Conservation (phyloP, 2,329 filamentous ascomycete genomes). For the Trichoderma asperellum region DNA sequence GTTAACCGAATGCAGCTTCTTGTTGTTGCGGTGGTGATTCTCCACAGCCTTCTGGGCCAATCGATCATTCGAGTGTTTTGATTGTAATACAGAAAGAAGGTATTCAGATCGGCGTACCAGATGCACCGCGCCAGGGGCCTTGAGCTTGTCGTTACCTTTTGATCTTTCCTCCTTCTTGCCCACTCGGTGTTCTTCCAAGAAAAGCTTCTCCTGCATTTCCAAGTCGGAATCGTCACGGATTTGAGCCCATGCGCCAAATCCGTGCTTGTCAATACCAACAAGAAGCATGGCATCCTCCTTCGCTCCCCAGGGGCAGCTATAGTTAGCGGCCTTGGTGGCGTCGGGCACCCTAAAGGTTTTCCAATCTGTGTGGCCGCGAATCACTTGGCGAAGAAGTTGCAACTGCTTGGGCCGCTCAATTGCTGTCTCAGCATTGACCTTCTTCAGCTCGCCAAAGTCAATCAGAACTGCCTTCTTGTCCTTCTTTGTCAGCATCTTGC, state of each 20-base stretch:
- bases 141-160: slow-evolving; percentile 76
- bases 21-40: slow-evolving; percentile 94
- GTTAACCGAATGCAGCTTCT: slow-evolving; percentile 66
- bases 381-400: slow-evolving; percentile 76
- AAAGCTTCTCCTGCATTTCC: slow-evolving; percentile 86
- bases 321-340: slow-evolving; percentile 88
- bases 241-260: slow-evolving; percentile 92
- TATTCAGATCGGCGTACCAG: slow-evolving; percentile 95
- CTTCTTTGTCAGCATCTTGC: slow-evolving; percentile 89
- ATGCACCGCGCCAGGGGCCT: slow-evolving; percentile 96
- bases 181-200: slow-evolving; percentile 95
- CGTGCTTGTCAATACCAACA: slow-evolving; percentile 88
- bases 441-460: slow-evolving; percentile 90
- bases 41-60: slow-evolving; percentile 80
- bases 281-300: slow-evolving; percentile 97
- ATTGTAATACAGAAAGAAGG: slow-evolving; percentile 89
- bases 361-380: slow-evolving; percentile 69
- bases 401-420: slow-evolving; percentile 90
- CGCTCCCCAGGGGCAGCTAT: slow-evolving; percentile 88
- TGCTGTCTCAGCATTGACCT: slow-evolving; percentile 93
- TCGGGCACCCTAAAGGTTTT: slow-evolving; percentile 84
- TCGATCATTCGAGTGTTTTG: slow-evolving; percentile 76
- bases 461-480: slow-evolving; percentile 97
- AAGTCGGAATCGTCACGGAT: slow-evolving; percentile 92
- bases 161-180: slow-evolving; percentile 94